Evolutionary conservation across 345 rosid genomes (phyloP).

Genomic region (Eutrema heterophyllum): DNA sequence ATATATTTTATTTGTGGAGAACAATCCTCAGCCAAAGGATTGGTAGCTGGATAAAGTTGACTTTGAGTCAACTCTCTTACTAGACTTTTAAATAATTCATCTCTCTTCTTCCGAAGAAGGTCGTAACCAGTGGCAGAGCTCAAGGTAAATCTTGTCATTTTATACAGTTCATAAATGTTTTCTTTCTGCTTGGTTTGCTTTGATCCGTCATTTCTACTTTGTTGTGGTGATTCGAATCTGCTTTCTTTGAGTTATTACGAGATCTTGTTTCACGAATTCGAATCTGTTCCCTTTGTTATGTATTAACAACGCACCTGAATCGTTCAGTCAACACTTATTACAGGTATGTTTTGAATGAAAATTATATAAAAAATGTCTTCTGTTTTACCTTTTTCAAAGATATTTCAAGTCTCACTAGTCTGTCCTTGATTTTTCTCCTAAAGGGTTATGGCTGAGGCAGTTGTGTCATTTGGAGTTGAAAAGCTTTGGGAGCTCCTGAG

Average conservation of each 20-base stretch:
- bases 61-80: not conserved
- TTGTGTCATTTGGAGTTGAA: slow-evolving; percentile 21
- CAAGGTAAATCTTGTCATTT: not conserved
- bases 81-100: not conserved
- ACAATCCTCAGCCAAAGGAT: too few species aligned
- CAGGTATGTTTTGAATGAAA: too few species aligned
- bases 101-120: not conserved
- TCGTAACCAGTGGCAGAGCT: not conserved
- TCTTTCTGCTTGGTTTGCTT: not conserved
- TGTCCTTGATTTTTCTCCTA: not conserved
- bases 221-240: not conserved
- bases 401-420: not conserved
- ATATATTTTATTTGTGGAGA: too few species aligned
- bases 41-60: too few species aligned
- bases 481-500: slow-evolving; percentile 20
- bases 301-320: not conserved
- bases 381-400: not conserved
- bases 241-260: not conserved
- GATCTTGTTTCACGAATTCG: not conserved
- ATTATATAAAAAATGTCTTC: too few species aligned
- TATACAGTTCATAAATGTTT: not conserved
- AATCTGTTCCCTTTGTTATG: not conserved
- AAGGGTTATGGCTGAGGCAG: slow-evolving; percentile 22
- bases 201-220: not conserved
- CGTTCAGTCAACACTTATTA: not conserved